phyloP scores from a whole-genome alignment of 1,284 basidiomycete genomes.

The Porphyrellus sp. region DNA sequence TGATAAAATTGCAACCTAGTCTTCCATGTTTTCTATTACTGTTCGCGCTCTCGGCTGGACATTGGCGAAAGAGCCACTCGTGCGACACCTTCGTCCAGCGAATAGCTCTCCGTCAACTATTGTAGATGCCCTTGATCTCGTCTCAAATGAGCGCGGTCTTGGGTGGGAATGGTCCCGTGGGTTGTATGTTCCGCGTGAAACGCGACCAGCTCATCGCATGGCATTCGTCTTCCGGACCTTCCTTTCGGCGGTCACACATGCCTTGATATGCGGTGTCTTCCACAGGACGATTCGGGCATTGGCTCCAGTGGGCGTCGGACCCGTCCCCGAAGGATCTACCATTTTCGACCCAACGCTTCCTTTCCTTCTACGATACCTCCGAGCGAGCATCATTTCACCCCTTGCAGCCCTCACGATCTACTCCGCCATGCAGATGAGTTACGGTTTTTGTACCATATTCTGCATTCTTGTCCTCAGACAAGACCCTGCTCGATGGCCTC shows the following conservation, averaged over 20 bases:
- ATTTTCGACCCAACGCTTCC: background rate
- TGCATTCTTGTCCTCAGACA: background rate
- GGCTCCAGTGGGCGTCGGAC: background rate
- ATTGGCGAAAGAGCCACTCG: no score
- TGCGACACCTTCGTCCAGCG: no score
- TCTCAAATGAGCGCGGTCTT: no score
- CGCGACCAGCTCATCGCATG: background rate
- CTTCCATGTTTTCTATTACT: background rate
- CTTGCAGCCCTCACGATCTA: no score
- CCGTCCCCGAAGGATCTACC: background rate
- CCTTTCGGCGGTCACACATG: background rate
- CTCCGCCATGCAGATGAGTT: no score
- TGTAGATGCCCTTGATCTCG: no score
- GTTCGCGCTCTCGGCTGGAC: background rate
- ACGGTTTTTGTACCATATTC: no score
- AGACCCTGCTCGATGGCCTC: background rate
- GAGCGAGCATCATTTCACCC: background rate
- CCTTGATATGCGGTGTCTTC: background rate
- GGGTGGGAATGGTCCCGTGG: background rate
- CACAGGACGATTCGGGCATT: background rate
- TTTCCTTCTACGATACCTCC: background rate
- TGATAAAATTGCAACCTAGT: no score
- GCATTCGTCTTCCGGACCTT: background rate
- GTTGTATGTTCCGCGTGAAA: background rate
- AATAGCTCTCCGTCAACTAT: no score